Conservation (phyloP, 2,329 filamentous ascomycete species). For the Colletotrichum incanum region DNA sequence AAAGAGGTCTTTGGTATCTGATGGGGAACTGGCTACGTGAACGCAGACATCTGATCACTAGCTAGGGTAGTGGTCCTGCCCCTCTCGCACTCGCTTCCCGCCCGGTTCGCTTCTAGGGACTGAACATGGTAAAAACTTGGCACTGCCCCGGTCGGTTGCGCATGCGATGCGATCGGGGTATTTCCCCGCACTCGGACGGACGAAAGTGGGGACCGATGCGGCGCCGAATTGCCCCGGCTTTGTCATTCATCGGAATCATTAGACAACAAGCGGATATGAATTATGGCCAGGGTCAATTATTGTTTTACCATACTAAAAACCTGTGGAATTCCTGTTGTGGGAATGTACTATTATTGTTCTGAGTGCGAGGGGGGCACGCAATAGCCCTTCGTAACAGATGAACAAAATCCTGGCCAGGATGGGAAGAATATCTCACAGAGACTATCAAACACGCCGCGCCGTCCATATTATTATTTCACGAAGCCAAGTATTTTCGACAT, state of each 20-base stretch:
- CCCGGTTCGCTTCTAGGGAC: conserved; percentile 9
- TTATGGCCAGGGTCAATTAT: neutral
- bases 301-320: too few species aligned
- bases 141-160: conserved; percentile 1
- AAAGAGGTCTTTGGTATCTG: neutral
- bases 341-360: neutral
- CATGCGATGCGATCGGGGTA: neutral
- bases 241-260: neutral
- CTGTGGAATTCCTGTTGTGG: neutral
- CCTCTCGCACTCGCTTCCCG: conserved; percentile 27
- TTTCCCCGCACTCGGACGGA: conserved; percentile 15
- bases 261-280: neutral
- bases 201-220: conserved; percentile 7
- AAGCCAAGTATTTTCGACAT: too few species aligned
- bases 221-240: conserved; percentile 8
- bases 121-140: neutral
- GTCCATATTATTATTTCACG: too few species aligned
- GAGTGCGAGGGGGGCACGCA: neutral
- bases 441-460: too few species aligned
- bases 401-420: neutral
- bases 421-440: too few species aligned
- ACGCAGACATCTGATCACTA: neutral
- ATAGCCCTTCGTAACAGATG: neutral
- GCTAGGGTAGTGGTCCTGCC: neutral
- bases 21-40: neutral